Percentiles rank a stretch among this genome's conserved stretches.
phyloP scores from a whole-genome alignment of 768 basidiomycete species.

The Postia placenta region DNA sequence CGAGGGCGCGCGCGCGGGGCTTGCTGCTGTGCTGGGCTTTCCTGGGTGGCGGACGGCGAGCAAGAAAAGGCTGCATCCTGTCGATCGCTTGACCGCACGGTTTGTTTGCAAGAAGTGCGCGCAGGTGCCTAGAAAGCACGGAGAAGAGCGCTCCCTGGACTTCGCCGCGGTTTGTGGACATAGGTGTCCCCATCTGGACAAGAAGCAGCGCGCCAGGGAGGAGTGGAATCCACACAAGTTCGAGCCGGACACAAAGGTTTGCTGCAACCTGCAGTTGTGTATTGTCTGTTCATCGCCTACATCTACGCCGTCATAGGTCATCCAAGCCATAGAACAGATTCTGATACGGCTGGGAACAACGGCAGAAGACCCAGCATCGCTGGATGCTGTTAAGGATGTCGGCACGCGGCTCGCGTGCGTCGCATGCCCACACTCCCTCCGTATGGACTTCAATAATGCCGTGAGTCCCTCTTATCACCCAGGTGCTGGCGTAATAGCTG shows the following conservation, averaged over 20 bases:
- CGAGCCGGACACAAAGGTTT: constrained; percentile 52
- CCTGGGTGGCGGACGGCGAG: constrained; percentile 46
- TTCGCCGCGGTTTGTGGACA: constrained; percentile 57
- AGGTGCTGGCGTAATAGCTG: background rate
- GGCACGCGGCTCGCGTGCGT: constrained; percentile 36
- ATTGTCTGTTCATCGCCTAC: background rate
- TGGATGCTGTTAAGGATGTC: constrained; percentile 14
- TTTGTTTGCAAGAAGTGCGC: constrained; percentile 54
- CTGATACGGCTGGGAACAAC: constrained; percentile 27
- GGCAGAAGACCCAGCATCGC: constrained; percentile 24
- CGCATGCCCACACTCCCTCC: constrained; percentile 42
- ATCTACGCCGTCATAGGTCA: constrained; percentile 36
- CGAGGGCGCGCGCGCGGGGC: constrained; percentile 32
- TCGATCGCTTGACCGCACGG: constrained; percentile 50
- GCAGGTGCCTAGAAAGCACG: constrained; percentile 27
- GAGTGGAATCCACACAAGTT: constrained; percentile 50
- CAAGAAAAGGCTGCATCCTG: constrained; percentile 43
- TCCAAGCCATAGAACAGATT: constrained; percentile 34
- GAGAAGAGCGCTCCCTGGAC: constrained; percentile 42
- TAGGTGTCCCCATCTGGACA: constrained; percentile 33
- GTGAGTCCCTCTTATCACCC: constrained; percentile 25
- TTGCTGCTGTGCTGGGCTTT: constrained; percentile 44
- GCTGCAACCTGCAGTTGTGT: background rate
- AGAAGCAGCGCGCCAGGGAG: constrained; percentile 22
- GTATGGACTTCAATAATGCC: constrained; percentile 41